Percentiles rank a stretch among this genome's conserved stretches.
Evolutionary conservation across 164 flowering plant species (phyloP).

Genomic region (Platanus orientalis): DNA sequence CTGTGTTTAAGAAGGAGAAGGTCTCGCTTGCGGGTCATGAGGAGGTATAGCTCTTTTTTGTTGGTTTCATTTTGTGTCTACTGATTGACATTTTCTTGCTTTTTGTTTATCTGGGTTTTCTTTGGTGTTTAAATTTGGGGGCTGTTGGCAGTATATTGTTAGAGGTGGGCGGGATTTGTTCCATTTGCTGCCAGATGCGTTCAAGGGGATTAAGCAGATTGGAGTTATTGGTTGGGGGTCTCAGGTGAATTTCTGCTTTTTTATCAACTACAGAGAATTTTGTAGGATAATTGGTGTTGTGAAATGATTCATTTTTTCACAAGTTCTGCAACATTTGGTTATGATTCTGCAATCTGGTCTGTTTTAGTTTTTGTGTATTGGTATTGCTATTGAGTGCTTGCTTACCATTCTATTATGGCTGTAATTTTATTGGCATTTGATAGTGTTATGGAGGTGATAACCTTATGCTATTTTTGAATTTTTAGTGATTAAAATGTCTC

Average conservation of each 20-base stretch:
- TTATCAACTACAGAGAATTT: too few relatives aligned
- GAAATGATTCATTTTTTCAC: too few relatives aligned
- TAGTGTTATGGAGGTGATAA: too few relatives aligned
- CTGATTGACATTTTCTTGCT: neutral
- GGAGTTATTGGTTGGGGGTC: slow-evolving; percentile 91
- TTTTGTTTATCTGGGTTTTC: neutral
- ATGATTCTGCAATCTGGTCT: too few relatives aligned
- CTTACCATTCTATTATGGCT: too few relatives aligned
- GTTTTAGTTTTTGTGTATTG: too few relatives aligned
- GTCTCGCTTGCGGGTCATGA: slow-evolving; percentile 32
- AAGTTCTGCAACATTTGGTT: too few relatives aligned
- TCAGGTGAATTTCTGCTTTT: slow-evolving; percentile 58
- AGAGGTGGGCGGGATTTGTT: slow-evolving; percentile 80
- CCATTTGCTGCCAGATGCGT: slow-evolving; percentile 57
- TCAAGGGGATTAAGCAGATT: slow-evolving; percentile 76
- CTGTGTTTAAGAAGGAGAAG: slow-evolving; percentile 71
- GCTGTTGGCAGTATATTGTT: slow-evolving; percentile 54
- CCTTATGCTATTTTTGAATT: too few relatives aligned
- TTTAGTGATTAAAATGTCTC: too few relatives aligned
- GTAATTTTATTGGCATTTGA: too few relatives aligned
- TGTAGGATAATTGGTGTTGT: too few relatives aligned
- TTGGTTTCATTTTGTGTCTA: neutral
- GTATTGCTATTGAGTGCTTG: too few relatives aligned
- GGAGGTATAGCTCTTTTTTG: slow-evolving; percentile 23
- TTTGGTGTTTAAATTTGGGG: neutral